A percentile compares a stretch with the other conserved stretches of the same genome.
Evolutionary conservation across 805 yeast genomes (phyloP).

Genomic region (Wickerhamiella sorbophila): DNA sequence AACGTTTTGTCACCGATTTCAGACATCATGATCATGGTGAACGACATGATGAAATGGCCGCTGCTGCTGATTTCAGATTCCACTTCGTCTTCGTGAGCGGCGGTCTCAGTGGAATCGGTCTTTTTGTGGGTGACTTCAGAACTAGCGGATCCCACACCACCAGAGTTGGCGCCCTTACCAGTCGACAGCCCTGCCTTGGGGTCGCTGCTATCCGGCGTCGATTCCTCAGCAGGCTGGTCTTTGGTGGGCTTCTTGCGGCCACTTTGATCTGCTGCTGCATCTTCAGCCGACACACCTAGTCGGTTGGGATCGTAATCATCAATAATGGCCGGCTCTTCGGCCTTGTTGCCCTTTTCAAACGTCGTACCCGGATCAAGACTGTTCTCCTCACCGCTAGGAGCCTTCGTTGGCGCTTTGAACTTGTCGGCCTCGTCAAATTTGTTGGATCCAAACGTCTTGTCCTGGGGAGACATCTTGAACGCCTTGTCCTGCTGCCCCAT

Average conservation of each 20-base stretch:
- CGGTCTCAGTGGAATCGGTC: neutral
- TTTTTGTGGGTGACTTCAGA: neutral
- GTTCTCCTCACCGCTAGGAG: conserved; percentile 14
- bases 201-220: neutral
- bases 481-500: conserved; percentile 20
- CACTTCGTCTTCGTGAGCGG: neutral
- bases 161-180: conserved; percentile 7
- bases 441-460: conserved; percentile 18
- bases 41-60: conserved; percentile 49
- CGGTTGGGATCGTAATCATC: conserved; percentile 27
- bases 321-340: conserved; percentile 21
- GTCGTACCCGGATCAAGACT: conserved; percentile 3
- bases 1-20: conserved; percentile 98
- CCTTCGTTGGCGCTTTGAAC: conserved; percentile 18
- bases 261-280: conserved; percentile 9
- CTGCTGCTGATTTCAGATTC: conserved; percentile 23
- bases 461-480: conserved; percentile 25
- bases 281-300: conserved; percentile 21
- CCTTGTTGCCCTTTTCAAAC: conserved; percentile 1
- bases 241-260: conserved; percentile 6
- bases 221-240: conserved; percentile 3
- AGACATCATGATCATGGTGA: conserved; percentile 84
- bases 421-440: conserved; percentile 13
- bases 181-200: conserved; percentile 7
- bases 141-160: conserved; percentile 8